Conservation (phyloP, 2,329 filamentous ascomycete species). For the Alternaria consortialis region DNA sequence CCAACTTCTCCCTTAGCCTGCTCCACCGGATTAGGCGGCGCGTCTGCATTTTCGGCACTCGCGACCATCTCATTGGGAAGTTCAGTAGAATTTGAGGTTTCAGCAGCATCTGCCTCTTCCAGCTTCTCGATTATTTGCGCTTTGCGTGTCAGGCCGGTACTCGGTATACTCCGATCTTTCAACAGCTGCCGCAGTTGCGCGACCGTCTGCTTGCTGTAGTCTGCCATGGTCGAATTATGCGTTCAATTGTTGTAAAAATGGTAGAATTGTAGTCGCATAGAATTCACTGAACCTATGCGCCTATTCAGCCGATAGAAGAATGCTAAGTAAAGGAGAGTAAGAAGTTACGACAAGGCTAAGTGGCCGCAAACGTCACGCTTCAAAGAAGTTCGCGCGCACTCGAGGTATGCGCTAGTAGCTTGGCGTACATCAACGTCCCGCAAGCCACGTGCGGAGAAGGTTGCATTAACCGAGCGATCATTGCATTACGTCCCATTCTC, state of each 20-base stretch:
- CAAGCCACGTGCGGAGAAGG: slow-evolving; percentile 15
- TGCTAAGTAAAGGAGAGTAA: neutral
- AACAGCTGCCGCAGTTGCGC: slow-evolving; percentile 56
- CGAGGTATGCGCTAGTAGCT: slow-evolving; percentile 13
- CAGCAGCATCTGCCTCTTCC: slow-evolving; percentile 39
- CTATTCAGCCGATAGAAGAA: neutral
- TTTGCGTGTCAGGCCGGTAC: slow-evolving; percentile 58
- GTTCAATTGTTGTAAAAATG: neutral
- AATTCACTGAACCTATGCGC: neutral
- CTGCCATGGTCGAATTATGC: slow-evolving; percentile 38
- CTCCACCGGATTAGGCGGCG: slow-evolving; percentile 11
- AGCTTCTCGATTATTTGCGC: slow-evolving; percentile 59
- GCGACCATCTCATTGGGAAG: neutral
- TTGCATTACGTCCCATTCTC: neutral
- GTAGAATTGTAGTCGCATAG: slow-evolving; percentile 5
- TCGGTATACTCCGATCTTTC: slow-evolving; percentile 58
- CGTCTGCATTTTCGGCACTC: slow-evolving; percentile 12
- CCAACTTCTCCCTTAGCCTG: slow-evolving; percentile 15
- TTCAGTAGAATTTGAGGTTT: slow-evolving; percentile 4
- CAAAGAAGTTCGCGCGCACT: slow-evolving; percentile 19
- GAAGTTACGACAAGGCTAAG: slow-evolving; percentile 9
- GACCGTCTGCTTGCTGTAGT: slow-evolving; percentile 59
- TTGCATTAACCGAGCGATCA: slow-evolving; percentile 17
- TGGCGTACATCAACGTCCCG: slow-evolving; percentile 16
- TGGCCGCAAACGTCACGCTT: slow-evolving; percentile 21